A percentile compares a stretch with the other conserved stretches of the same genome.
phyloP scores from a whole-genome alignment of 1,139 yeast genomes.

The Suhomyces anneliseae region DNA sequence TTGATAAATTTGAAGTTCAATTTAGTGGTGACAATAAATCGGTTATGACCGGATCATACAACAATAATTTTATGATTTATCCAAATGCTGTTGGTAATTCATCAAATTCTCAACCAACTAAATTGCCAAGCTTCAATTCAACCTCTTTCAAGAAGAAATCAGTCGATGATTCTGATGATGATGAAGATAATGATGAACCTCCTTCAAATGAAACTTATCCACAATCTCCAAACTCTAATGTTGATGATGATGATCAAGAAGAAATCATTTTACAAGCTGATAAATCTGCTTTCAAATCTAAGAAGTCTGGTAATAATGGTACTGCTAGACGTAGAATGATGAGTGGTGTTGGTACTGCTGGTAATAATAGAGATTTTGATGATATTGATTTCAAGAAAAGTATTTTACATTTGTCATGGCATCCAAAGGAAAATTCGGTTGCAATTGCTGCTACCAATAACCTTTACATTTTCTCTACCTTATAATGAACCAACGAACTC shows the following conservation, averaged over 20 bases:
- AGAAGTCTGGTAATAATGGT: constrained; percentile 45
- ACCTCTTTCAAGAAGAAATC: constrained; percentile 20
- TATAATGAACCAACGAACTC: constrained; percentile 28
- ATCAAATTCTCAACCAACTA: constrained; percentile 10
- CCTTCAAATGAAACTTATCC: constrained; percentile 30
- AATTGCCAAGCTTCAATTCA: constrained; percentile 19
- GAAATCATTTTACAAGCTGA: constrained; percentile 92
- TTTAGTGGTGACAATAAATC: constrained; percentile 91
- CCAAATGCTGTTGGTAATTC: constrained; percentile 64
- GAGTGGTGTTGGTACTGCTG: constrained; percentile 41
- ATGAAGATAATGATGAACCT: constrained; percentile 32
- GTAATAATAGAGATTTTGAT: constrained; percentile 59
- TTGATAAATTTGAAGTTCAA: constrained; percentile 96
- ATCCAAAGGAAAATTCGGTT: constrained; percentile 92
- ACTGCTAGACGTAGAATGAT: constrained; percentile 47
- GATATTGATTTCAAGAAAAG: constrained; percentile 92
- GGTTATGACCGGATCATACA: constrained; percentile 96
- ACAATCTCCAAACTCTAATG: constrained; percentile 37
- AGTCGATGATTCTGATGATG: constrained; percentile 42
- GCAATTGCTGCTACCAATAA: constrained; percentile 99
- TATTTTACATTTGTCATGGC: constrained; percentile 97
- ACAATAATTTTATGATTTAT: constrained; percentile 94
- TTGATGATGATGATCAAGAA: constrained; percentile 64
- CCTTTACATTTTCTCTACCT: constrained; percentile 73
- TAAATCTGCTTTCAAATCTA: constrained; percentile 89